Evolutionary conservation across 1,284 basidiomycete genomes (phyloP).

Genomic region (Rhodotorula sp.): DNA sequence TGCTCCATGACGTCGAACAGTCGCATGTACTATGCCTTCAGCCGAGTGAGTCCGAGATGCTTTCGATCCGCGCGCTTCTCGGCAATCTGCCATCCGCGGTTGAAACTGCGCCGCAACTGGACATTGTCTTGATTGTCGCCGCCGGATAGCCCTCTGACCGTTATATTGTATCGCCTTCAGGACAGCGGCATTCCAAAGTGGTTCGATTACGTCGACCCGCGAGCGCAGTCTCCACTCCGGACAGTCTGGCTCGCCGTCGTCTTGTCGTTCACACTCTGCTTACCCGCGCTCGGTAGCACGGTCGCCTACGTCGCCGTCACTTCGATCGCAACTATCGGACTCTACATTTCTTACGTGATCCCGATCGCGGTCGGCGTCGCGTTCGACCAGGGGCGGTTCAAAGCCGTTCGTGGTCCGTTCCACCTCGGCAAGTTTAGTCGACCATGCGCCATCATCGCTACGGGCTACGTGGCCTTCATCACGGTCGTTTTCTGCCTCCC

Average conservation of each 20-base stretch:
- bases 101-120: no score
- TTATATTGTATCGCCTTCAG: no score
- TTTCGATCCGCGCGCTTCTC: no score
- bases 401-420: conserved; percentile 61
- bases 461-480: conserved; percentile 42
- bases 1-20: conserved; percentile 64
- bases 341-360: conserved; percentile 53
- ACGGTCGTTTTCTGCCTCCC: conserved; percentile 44
- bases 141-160: no score
- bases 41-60: conserved; percentile 39
- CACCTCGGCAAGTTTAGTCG: conserved; percentile 56
- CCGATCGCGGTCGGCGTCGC: conserved; percentile 64
- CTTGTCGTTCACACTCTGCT: conserved; percentile 68
- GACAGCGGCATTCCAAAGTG: conserved; percentile 58
- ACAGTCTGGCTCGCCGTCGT: conserved; percentile 75
- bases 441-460: conserved; percentile 32
- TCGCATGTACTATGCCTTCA: conserved; percentile 75
- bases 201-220: conserved; percentile 63
- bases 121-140: no score
- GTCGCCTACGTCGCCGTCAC: conserved; percentile 73
- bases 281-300: conserved; percentile 66
- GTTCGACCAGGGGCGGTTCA: conserved; percentile 60
- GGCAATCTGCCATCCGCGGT: no score
- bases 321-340: conserved; percentile 65
- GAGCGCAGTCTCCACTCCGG: conserved; percentile 63